A percentile compares a stretch with the other conserved stretches of the same genome.
phyloP scores from a whole-genome alignment of 1,139 yeast species.

The Geotrichum reessii region DNA sequence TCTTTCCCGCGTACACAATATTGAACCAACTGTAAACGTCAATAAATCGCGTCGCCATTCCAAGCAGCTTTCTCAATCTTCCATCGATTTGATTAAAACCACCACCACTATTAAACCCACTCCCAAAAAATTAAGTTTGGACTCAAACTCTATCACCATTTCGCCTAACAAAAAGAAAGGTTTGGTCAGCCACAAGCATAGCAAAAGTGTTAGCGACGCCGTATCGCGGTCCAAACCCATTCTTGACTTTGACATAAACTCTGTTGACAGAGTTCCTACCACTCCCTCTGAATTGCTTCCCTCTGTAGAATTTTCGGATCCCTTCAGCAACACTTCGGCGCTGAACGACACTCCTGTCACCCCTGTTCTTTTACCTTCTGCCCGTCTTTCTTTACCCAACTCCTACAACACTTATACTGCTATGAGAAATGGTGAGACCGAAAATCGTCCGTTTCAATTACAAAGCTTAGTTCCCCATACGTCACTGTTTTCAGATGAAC shows the following conservation, averaged over 20 bases:
- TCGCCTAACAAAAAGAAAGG: not conserved
- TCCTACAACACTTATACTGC: not conserved
- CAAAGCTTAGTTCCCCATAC: not conserved
- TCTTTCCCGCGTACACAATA: constrained; percentile 13
- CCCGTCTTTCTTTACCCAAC: not conserved
- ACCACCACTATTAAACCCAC: not conserved
- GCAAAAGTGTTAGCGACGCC: not conserved
- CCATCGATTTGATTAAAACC: constrained; percentile 1
- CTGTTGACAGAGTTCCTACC: not conserved
- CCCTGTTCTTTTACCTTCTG: not conserved
- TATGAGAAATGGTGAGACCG: not conserved
- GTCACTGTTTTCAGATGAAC: not conserved
- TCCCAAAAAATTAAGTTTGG: not conserved
- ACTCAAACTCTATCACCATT: not conserved
- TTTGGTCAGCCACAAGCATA: not conserved
- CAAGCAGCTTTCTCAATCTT: constrained; percentile 2
- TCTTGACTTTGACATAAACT: not conserved
- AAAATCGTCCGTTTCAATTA: not conserved
- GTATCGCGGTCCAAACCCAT: not conserved
- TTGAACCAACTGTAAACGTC: constrained; percentile 5
- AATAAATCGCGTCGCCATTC: constrained; percentile 5
- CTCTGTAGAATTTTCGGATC: not conserved
- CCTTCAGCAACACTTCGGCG: constrained; percentile 1
- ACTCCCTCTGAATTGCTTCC: not conserved
- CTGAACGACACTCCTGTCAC: constrained; percentile 3